A percentile compares a stretch with the other conserved stretches of the same genome.
These are phyloP conservation scores for Pichia deserticola DNA, from an alignment of 805 yeast species.

Conservation along the genomic window DNA sequence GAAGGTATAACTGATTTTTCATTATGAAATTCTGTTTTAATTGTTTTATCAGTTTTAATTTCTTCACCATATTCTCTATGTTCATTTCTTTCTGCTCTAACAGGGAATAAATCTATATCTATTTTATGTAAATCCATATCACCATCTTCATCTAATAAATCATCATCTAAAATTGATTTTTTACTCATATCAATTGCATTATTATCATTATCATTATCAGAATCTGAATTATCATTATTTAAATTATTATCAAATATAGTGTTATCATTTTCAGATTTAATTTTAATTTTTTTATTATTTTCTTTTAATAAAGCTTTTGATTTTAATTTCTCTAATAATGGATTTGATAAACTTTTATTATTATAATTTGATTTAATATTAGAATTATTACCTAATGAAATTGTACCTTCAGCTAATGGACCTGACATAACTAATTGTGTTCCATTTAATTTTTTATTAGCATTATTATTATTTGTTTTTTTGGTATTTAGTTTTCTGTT, in stretches of 20 bases:
- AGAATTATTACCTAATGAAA: conserved; percentile 31
- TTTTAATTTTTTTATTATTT: conserved; percentile 3
- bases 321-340: conserved; percentile 24
- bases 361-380: conserved; percentile 2
- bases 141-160: conserved; percentile 6
- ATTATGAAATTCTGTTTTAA: conserved; percentile 27
- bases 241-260: not conserved
- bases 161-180: not conserved
- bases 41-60: conserved; percentile 23
- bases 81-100: conserved; percentile 54
- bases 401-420: conserved; percentile 62
- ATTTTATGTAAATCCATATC: conserved; percentile 29
- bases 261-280: conserved; percentile 10
- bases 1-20: conserved; percentile 18
- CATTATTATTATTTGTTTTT: not conserved
- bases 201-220: conserved; percentile 17
- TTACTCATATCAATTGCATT: conserved; percentile 12
- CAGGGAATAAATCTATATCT: conserved; percentile 60
- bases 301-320: conserved; percentile 1
- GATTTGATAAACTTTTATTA: conserved; percentile 28
- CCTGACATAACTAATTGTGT: conserved; percentile 69
- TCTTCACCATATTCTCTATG: conserved; percentile 32
- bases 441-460: conserved; percentile 30
- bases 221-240: no score
- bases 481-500: not conserved